These are phyloP conservation scores for Porogramme epimiltina DNA, from an alignment of 1,284 basidiomycete genomes.

Conservation along the genomic window DNA sequence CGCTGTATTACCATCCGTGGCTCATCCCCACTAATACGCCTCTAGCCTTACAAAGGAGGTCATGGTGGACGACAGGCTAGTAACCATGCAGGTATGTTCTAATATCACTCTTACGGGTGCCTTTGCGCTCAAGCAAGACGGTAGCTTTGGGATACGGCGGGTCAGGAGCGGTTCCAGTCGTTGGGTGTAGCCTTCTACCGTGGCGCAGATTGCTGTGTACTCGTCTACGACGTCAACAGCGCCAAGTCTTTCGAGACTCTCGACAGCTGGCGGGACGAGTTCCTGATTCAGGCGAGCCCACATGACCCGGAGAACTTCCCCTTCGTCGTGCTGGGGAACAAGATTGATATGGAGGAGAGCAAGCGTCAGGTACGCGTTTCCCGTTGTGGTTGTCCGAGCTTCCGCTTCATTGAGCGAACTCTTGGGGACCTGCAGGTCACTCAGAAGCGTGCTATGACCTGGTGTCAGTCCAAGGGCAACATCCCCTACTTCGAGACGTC, in stretches of 20 bases:
- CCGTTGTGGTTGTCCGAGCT: neutral
- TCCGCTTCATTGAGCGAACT: neutral
- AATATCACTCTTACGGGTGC: neutral
- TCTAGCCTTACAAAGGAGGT: slow-evolving; percentile 95
- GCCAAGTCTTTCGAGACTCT: slow-evolving; percentile 98
- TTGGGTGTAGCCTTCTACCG: slow-evolving; percentile 99
- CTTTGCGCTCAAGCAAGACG: slow-evolving; percentile 6
- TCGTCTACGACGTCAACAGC: slow-evolving; percentile 99
- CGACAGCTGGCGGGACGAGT: slow-evolving; percentile 97
- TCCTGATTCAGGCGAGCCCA: slow-evolving; percentile 96
- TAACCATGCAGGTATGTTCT: slow-evolving; percentile 91
- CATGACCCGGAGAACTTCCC: slow-evolving; percentile 99
- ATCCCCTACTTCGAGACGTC: slow-evolving; percentile 99
- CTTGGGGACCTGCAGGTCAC: slow-evolving; percentile 66
- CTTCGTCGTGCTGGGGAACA: slow-evolving; percentile 98
- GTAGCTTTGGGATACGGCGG: slow-evolving; percentile 98
- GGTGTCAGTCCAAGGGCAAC: slow-evolving; percentile 99
- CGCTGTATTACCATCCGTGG: neutral
- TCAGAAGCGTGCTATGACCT: slow-evolving; percentile 99
- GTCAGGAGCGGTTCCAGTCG: slow-evolving; percentile 99
- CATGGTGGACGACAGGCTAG: slow-evolving; percentile 96
- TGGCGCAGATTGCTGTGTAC: slow-evolving; percentile 98
- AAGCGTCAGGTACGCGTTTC: slow-evolving; percentile 85
- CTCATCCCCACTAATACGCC: slow-evolving; percentile 18
- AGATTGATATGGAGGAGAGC: slow-evolving; percentile 99